Evolutionary conservation across 345 rosid species (phyloP).

Genomic region (Mercurialis annua): DNA sequence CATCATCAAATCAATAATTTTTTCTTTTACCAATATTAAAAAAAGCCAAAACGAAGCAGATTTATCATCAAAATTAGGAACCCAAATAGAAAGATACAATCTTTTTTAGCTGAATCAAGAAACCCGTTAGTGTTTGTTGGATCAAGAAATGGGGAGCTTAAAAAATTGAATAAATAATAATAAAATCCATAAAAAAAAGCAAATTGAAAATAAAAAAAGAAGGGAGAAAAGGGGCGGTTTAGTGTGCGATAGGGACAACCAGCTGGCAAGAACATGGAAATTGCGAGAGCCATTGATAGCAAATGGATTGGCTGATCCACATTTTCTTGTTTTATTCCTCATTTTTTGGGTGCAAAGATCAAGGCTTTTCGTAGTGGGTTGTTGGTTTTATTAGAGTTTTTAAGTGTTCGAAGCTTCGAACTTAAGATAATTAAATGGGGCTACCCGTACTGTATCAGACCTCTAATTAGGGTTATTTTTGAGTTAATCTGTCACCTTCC

Average conservation of each 20-base stretch:
- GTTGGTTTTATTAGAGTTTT: background rate
- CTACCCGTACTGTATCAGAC: background rate
- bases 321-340: background rate
- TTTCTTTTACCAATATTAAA: too few species aligned
- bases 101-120: too few species aligned
- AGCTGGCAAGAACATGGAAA: slow-evolving; percentile 18
- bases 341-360: background rate
- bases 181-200: too few species aligned
- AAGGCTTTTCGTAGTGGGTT: background rate
- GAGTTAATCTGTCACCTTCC: background rate
- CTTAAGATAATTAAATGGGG: background rate
- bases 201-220: background rate
- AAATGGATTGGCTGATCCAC: background rate
- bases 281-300: background rate
- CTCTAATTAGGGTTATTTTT: background rate
- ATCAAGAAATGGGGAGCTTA: slow-evolving; percentile 17
- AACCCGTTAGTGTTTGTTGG: too few species aligned
- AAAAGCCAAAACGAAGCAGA: background rate
- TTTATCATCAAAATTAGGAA: background rate
- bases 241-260: background rate
- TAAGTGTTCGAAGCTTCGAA: too few species aligned
- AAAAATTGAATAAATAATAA: too few species aligned
- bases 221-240: background rate
- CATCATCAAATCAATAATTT: slow-evolving; percentile 6
- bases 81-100: background rate